Conservation (phyloP, 1,284 basidiomycete genomes). For the Ceratobasidium sp. region DNA sequence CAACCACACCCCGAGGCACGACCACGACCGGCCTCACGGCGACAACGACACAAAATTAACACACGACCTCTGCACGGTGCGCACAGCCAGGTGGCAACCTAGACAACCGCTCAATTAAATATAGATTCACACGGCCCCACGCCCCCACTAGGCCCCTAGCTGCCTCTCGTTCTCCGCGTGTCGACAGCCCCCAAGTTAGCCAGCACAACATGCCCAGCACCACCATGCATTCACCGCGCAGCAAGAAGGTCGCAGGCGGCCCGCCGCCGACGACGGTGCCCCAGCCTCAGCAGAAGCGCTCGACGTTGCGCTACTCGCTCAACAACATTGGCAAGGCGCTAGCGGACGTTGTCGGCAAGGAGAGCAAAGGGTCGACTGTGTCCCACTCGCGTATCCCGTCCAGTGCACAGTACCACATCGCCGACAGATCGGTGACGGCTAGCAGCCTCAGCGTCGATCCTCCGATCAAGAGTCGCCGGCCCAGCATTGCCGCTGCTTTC, state of each 20-base stretch:
- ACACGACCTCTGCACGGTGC: conserved; percentile 19
- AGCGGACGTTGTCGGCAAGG: conserved; percentile 38
- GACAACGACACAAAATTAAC: conserved; percentile 29
- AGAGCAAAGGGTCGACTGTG: conserved; percentile 6
- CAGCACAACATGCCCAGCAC: conserved; percentile 20
- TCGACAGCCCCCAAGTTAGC: conserved; percentile 4
- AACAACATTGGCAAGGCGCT: conserved; percentile 36
- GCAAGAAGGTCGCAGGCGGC: conserved; percentile 22
- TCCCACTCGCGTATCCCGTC: conserved; percentile 29
- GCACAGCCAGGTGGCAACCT: not conserved
- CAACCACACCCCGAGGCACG: not conserved
- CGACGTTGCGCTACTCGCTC: conserved; percentile 42
- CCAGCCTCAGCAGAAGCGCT: conserved; percentile 37
- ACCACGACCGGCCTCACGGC: conserved; percentile 30
- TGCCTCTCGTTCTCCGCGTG: conserved; percentile 29
- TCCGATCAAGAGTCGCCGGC: not conserved
- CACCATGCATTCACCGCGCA: conserved; percentile 36
- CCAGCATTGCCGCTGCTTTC: conserved; percentile 37
- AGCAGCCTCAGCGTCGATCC: conserved; percentile 16
- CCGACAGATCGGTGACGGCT: conserved; percentile 15
- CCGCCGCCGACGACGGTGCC: conserved; percentile 25
- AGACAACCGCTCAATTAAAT: conserved; percentile 7
- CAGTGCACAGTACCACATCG: not conserved
- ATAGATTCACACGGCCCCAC: conserved; percentile 25
- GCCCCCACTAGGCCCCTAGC: conserved; percentile 19